phyloP scores from a whole-genome alignment of 305 asterid species.

The Stenogyne calaminthoides region DNA sequence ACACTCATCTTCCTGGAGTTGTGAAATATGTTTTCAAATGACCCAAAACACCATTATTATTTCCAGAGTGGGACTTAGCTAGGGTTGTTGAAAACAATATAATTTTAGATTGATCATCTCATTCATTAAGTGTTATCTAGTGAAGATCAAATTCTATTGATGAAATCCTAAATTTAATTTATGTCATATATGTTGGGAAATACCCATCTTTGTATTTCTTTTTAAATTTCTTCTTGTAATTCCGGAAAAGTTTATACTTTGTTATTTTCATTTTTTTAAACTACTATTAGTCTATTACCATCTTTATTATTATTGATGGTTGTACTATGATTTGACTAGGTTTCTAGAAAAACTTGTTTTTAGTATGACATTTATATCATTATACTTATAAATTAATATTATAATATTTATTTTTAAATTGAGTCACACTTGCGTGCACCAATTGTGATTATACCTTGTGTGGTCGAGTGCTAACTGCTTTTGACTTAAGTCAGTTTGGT shows the following conservation, averaged over 20 bases:
- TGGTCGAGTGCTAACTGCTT: too few relatives aligned
- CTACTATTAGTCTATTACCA: not conserved
- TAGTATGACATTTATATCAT: too few relatives aligned
- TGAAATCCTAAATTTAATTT: not conserved
- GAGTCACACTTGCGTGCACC: too few relatives aligned
- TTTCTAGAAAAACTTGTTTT: too few relatives aligned
- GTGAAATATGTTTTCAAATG: conserved; percentile 61
- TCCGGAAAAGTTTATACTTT: not conserved
- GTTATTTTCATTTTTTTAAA: not conserved
- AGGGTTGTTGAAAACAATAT: not conserved
- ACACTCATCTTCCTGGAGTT: conserved; percentile 67
- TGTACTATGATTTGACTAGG: too few relatives aligned
- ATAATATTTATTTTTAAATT: too few relatives aligned
- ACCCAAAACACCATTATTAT: conserved; percentile 7
- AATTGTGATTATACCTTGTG: too few relatives aligned
- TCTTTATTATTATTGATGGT: not conserved
- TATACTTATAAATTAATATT: too few relatives aligned
- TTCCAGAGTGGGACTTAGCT: not conserved
- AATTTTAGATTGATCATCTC: not conserved
- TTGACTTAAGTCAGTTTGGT: too few relatives aligned
- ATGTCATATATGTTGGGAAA: not conserved
- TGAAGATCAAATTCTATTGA: conserved; percentile 10
- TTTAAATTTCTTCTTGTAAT: not conserved
- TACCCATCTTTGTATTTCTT: not conserved
- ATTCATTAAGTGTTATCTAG: not conserved